Evolutionary conservation across 768 basidiomycete genomes (phyloP).

Genomic region (Hortiboletus flavorubellus): DNA sequence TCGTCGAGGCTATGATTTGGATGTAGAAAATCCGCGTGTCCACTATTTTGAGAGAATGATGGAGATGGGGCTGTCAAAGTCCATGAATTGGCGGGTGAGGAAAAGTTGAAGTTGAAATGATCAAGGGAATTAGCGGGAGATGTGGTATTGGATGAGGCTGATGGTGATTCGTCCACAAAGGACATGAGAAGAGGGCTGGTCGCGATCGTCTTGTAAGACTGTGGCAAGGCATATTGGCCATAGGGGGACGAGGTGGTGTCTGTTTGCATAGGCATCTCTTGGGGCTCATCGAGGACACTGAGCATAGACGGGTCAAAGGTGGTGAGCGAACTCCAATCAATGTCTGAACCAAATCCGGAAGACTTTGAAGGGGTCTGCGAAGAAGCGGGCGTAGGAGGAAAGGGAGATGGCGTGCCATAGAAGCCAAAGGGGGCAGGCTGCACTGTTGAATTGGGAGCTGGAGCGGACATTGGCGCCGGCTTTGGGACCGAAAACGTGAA

Average conservation of each 20-base stretch:
- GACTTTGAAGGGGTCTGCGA: conserved; percentile 31
- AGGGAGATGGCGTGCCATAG: conserved; percentile 23
- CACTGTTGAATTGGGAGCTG: conserved; percentile 18
- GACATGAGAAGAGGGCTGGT: conserved; percentile 84
- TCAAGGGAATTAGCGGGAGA: conserved; percentile 25
- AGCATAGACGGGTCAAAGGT: conserved; percentile 70
- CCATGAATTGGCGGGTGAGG: conserved; percentile 37
- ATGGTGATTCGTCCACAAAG: conserved; percentile 56
- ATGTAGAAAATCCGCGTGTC: conserved; percentile 24
- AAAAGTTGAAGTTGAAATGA: conserved; percentile 44
- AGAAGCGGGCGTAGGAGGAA: conserved; percentile 26
- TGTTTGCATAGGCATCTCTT: conserved; percentile 55
- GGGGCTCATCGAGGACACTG: conserved; percentile 60
- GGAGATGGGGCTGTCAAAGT: conserved; percentile 13
- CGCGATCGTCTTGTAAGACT: conserved; percentile 72
- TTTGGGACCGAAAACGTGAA: conserved; percentile 84
- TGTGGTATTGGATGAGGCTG: conserved; percentile 18
- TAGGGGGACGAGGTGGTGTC: conserved; percentile 49
- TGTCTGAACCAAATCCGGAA: conserved; percentile 23
- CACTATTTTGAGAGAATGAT: conserved; percentile 18
- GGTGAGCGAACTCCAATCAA: conserved; percentile 65
- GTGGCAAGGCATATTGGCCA: conserved; percentile 44
- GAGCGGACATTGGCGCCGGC: conserved; percentile 22
- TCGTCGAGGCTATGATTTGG: conserved; percentile 38
- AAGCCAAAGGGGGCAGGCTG: conserved; percentile 26